phyloP scores from a whole-genome alignment of 805 yeast genomes.

The Cyberlindnera nakhonratchasimensis region DNA sequence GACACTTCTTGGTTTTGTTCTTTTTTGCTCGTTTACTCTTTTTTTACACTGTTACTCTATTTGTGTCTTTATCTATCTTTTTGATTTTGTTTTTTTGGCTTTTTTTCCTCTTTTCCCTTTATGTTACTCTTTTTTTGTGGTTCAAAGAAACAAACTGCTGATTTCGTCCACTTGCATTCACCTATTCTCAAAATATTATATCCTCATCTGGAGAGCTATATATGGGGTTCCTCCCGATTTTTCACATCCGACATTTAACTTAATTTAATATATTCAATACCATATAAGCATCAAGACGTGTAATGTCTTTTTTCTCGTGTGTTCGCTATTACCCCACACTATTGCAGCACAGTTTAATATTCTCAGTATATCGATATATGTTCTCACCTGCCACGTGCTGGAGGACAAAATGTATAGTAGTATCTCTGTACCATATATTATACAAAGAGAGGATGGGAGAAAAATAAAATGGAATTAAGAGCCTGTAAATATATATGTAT shows the following conservation, averaged over 20 bases:
- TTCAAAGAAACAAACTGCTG: neutral
- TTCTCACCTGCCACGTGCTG: too few species aligned
- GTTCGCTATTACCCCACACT: too few species aligned
- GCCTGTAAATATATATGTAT: too few species aligned
- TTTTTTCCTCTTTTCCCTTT: neutral
- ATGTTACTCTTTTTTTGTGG: neutral
- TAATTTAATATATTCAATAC: neutral
- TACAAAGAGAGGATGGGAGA: too few species aligned
- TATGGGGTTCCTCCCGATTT: too few species aligned
- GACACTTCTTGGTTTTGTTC: constrained; percentile 1
- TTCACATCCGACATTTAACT: neutral
- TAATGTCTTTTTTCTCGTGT: neutral
- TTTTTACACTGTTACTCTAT: neutral
- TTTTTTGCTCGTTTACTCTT: neutral
- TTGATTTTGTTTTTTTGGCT: neutral
- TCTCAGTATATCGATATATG: too few species aligned
- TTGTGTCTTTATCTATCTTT: neutral
- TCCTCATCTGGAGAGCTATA: too few species aligned
- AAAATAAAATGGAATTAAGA: too few species aligned
- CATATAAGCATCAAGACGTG: neutral
- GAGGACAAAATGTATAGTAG: too few species aligned
- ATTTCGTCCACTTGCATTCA: neutral
- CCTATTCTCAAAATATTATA: neutral
- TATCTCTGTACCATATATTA: too few species aligned
- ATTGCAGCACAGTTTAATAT: too few species aligned